A percentile compares a stretch with the other conserved stretches of the same genome.
Conservation (phyloP, 73 alveolate genomes). For the Breviolum minutum region DNA sequence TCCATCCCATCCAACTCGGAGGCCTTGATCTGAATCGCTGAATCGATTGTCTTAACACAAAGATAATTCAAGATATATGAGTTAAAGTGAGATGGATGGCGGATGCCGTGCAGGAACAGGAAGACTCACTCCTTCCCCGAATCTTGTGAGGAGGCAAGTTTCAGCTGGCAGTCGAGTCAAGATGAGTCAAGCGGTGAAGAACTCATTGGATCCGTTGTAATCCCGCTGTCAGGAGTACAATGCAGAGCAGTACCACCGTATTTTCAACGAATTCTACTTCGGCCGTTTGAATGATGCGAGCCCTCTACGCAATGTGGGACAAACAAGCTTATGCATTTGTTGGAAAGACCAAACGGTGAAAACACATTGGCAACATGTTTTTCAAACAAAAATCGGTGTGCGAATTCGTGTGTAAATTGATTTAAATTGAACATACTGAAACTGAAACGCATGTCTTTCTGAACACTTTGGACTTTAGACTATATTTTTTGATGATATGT, state of each 20-base stretch:
- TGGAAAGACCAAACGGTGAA: too few species aligned
- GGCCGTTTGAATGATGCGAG: constrained; percentile 39
- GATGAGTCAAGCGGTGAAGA: not conserved
- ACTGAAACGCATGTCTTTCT: too few species aligned
- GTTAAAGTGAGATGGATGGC: too few species aligned
- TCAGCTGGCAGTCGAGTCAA: too few species aligned
- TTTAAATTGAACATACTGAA: too few species aligned
- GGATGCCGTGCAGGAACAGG: not conserved
- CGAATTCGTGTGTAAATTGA: too few species aligned
- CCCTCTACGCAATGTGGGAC: not conserved
- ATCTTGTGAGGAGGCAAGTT: not conserved
- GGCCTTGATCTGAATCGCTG: not conserved
- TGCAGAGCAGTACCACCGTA: constrained; percentile 31
- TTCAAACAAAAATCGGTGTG: too few species aligned
- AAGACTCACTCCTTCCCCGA: not conserved
- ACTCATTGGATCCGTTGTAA: not conserved
- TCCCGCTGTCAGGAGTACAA: constrained; percentile 20
- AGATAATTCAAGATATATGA: too few species aligned
- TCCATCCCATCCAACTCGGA: constrained; percentile 25
- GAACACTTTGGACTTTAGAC: too few species aligned
- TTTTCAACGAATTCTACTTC: constrained; percentile 24
- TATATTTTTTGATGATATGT: too few species aligned
- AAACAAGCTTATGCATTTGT: too few species aligned
- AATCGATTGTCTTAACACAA: too few species aligned
- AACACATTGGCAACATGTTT: not conserved